These are phyloP conservation scores for Deinandra increscens DNA, from an alignment of 129 eudicot species.

Conservation along the genomic window DNA sequence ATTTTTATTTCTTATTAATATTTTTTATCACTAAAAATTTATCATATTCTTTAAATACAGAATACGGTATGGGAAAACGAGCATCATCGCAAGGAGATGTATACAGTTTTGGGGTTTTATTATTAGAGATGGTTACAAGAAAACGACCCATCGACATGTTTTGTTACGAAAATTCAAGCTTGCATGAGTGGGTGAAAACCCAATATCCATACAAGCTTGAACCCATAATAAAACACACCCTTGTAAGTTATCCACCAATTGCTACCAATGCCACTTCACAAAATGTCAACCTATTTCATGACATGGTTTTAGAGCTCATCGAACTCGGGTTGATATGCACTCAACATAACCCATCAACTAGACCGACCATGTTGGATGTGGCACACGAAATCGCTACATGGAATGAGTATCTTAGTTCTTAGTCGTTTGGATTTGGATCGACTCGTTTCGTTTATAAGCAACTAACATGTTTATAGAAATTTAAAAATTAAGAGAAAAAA, in stretches of 20 bases:
- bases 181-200: conserved; percentile 77
- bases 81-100: conserved; percentile 83
- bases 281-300: conserved; percentile 36
- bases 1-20: neutral
- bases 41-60: conserved; percentile 30
- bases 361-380: conserved; percentile 80
- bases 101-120: conserved; percentile 64
- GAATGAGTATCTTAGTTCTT: conserved; percentile 50
- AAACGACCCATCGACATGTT: conserved; percentile 63
- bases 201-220: conserved; percentile 57
- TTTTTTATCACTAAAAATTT: neutral
- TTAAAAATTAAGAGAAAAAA: neutral
- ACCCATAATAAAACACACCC: conserved; percentile 48
- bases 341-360: conserved; percentile 51
- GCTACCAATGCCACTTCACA: neutral
- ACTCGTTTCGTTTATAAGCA: conserved; percentile 16
- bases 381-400: conserved; percentile 59
- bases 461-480: neutral
- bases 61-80: conserved; percentile 79
- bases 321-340: conserved; percentile 84
- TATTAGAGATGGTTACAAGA: conserved; percentile 63
- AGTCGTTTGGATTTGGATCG: conserved; percentile 12
- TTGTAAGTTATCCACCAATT: conserved; percentile 24
- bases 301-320: conserved; percentile 61
- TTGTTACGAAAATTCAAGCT: conserved; percentile 44